Evolutionary conservation across 78 protist genomes (phyloP).

Genomic region (Goniomonas avonlea): DNA sequence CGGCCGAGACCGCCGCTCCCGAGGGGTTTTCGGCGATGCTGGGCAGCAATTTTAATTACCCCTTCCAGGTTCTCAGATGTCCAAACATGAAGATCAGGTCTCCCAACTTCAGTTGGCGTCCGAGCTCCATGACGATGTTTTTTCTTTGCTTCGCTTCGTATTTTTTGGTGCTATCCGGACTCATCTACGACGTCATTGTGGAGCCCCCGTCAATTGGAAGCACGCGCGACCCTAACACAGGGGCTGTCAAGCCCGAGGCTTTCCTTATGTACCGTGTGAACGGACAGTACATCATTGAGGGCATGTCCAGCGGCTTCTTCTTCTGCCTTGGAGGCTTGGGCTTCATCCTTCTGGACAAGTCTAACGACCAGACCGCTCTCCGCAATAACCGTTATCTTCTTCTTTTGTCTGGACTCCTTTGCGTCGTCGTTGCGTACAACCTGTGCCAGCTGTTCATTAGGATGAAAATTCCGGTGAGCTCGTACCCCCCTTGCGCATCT

Average conservation of each 20-base stretch:
- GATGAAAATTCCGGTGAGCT: too few species aligned
- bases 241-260: conserved; percentile 45
- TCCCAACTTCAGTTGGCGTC: too few species aligned
- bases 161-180: conserved; percentile 53
- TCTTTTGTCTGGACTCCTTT: neutral
- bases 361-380: neutral
- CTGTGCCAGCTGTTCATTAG: neutral
- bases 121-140: conserved; percentile 49
- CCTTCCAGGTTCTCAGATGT: too few species aligned
- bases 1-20: too few species aligned
- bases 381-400: neutral
- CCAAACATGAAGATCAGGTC: too few species aligned
- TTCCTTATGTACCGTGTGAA: conserved; percentile 58
- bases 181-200: conserved; percentile 62
- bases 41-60: too few species aligned
- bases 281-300: conserved; percentile 70
- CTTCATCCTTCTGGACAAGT: conserved; percentile 38
- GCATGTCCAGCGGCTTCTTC: conserved; percentile 59
- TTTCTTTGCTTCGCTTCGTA: conserved; percentile 42
- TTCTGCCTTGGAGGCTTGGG: conserved; percentile 61
- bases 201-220: conserved; percentile 67
- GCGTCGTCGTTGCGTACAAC: neutral
- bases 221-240: conserved; percentile 35
- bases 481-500: too few species aligned
- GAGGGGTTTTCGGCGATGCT: too few species aligned